Percentiles rank a stretch among this genome's conserved stretches.
Evolutionary conservation across 2,329 filamentous ascomycete species (phyloP).

Genomic region (Colletotrichum destructivum): DNA sequence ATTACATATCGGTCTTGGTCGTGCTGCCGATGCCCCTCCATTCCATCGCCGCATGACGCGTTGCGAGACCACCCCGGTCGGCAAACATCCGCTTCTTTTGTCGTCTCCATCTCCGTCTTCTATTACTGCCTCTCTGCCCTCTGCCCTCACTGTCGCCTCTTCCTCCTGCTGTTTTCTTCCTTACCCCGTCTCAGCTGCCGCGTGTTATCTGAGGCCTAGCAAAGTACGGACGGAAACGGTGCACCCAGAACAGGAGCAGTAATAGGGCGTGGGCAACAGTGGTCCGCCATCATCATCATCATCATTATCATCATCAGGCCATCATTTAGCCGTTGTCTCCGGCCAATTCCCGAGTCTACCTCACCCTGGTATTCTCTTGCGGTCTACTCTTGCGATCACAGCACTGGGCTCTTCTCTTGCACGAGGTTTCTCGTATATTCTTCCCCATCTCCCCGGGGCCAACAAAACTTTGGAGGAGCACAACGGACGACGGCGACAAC

Average conservation of each 20-base stretch:
- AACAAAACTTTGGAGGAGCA: background rate
- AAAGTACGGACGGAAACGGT: constrained; percentile 11
- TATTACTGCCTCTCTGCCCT: background rate
- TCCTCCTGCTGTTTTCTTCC: background rate
- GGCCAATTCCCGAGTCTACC: background rate
- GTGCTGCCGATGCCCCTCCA: constrained; percentile 29
- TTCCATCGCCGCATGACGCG: constrained; percentile 34
- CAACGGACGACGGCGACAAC: background rate
- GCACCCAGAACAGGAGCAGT: background rate
- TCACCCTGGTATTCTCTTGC: background rate
- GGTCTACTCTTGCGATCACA: too few species aligned
- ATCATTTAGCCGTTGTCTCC: background rate
- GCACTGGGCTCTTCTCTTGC: background rate
- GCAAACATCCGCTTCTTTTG: constrained; percentile 37
- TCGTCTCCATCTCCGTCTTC: constrained; percentile 11
- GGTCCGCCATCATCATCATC: background rate
- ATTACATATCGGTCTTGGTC: background rate
- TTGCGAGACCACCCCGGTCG: constrained; percentile 32
- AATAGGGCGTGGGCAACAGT: background rate
- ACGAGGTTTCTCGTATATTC: background rate
- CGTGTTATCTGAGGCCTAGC: constrained; percentile 17
- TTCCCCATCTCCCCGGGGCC: background rate
- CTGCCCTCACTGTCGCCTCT: too few species aligned
- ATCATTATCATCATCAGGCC: background rate
- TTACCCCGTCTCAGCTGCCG: constrained; percentile 9